phyloP scores from a whole-genome alignment of 768 basidiomycete species.

The Daedaleopsis nitida region DNA sequence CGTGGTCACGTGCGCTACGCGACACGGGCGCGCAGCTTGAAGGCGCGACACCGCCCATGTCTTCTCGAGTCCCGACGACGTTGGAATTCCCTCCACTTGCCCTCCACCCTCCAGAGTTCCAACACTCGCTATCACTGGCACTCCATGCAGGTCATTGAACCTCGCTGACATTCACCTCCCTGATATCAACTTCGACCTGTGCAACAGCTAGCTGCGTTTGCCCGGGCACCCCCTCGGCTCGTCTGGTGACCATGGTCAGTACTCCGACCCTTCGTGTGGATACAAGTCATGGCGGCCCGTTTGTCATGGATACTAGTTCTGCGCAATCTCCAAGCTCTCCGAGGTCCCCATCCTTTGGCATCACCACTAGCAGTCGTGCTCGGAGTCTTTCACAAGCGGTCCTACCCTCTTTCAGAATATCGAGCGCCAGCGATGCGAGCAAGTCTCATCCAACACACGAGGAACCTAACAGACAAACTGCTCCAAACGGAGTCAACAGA shows the following conservation, averaged over 20 bases:
- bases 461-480: slow-evolving; percentile 23
- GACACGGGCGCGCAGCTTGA: neutral
- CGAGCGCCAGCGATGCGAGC: slow-evolving; percentile 28
- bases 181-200: neutral
- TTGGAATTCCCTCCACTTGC: no score
- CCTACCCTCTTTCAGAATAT: slow-evolving; percentile 32
- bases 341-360: slow-evolving; percentile 9
- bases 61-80: slow-evolving; percentile 1
- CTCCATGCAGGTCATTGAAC: no score
- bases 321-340: slow-evolving; percentile 11
- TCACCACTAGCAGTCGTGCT: slow-evolving; percentile 23
- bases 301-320: slow-evolving; percentile 1
- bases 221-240: no score
- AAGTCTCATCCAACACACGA: slow-evolving; percentile 25
- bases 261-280: slow-evolving; percentile 22
- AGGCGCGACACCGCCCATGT: neutral
- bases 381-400: slow-evolving; percentile 28
- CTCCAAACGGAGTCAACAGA: slow-evolving; percentile 30
- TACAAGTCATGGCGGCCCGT: slow-evolving; percentile 10
- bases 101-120: no score
- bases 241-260: neutral
- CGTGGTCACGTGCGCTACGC: neutral
- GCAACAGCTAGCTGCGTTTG: neutral
- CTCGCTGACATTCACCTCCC: no score
- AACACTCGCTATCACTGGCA: neutral